Evolutionary conservation across 176 grass and related monocot species (phyloP), one percentile per base, ranked within the genome.

Genomic region (Lolium rigidum): DNA sequence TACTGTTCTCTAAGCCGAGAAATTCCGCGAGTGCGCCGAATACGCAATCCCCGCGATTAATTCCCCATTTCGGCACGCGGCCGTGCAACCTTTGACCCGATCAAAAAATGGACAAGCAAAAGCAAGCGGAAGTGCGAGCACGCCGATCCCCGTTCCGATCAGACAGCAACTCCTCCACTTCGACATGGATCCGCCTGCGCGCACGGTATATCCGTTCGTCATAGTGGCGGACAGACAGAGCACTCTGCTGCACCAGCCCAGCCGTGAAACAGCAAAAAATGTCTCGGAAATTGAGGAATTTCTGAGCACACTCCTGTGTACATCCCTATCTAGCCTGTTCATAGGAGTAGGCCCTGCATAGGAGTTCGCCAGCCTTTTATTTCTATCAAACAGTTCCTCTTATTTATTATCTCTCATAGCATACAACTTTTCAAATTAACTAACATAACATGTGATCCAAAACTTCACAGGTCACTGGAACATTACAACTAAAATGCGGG

Each of bases 91-190:
- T 49, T 74, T 74, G 21, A 74, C 70, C 43, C 70, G 43, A 49
- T 48, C 44, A 50, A 74, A 49, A 72, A 25, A 74, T 9, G 7
- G 47, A 47, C 20, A 72, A 7, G 66, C 37, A 62, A 62, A 62
- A 35, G 5, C 4, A 71, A 46, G 6, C 63, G 41, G 7, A 41
- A 5, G 39, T 41, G 39, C 39, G 6, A 0, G 44, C 41, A 70
- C 21, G 57, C 77, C 57, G 58, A 25, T 25, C 28, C 17, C 72
- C 56, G 8, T 61, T 61, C n/a, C 38, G 38, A 62, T 47, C 39
- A 63, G 77, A 63, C 39, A 80, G 77, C 39, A 80, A 47, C 77
- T 80, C 57, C 39, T 62, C 77, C 57, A 63, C 77, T 80, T 60
- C 2, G 11, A 54, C 20, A 13, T n/a, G 51, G 48, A 28, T 28